Percentiles rank a stretch among this genome's conserved stretches.
phyloP scores from a whole-genome alignment of 352 stramenopile species.

The Globisporangium recalcitrans region DNA sequence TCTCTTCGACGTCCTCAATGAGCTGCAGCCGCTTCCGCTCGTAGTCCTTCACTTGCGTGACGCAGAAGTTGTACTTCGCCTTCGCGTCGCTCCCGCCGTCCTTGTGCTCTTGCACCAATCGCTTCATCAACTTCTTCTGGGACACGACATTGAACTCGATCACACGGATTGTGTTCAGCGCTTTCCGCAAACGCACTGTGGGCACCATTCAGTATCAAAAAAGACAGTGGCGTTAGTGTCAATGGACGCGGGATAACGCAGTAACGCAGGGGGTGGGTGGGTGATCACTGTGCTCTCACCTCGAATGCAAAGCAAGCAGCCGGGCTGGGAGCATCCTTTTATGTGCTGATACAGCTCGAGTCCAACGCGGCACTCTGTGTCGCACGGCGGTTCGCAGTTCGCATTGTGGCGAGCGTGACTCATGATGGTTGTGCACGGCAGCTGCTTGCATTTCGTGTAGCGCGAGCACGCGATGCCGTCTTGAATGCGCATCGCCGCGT shows the following conservation, averaged over 20 bases:
- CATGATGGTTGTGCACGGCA: constrained; percentile 17
- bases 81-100: constrained; percentile 6
- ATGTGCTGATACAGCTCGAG: constrained; percentile 26
- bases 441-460: constrained; percentile 24
- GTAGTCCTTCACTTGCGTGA: constrained; percentile 22
- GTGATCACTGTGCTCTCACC: constrained; percentile 10
- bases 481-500: constrained; percentile 25
- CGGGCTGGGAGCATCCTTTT: constrained; percentile 12
- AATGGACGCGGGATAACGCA: neutral
- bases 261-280: neutral
- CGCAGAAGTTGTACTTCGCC: constrained; percentile 20
- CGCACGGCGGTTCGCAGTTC: constrained; percentile 19
- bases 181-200: constrained; percentile 15
- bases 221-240: neutral
- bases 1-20: constrained; percentile 24
- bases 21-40: constrained; percentile 22
- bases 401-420: constrained; percentile 20
- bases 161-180: constrained; percentile 14
- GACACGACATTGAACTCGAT: constrained; percentile 18
- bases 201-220: neutral
- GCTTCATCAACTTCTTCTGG: constrained; percentile 18
- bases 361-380: constrained; percentile 20
- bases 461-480: constrained; percentile 25
- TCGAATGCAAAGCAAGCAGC: constrained; percentile 35
- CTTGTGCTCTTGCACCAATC: constrained; percentile 11